Percentiles rank a stretch among this genome's conserved stretches.
Evolutionary conservation across 345 rosid species (phyloP).

Genomic region (Camelina sativa): DNA sequence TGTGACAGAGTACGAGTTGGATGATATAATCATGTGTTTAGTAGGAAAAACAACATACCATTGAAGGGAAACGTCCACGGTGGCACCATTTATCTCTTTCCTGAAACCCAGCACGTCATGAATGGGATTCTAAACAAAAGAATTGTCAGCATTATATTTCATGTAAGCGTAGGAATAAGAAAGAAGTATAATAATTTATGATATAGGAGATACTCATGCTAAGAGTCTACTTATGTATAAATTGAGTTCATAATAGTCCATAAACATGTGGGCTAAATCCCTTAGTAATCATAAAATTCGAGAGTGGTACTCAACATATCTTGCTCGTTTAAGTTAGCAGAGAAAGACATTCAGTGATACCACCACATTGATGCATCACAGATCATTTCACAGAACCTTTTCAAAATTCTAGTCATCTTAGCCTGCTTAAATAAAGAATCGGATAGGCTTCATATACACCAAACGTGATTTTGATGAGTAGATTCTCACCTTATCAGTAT

Average conservation of each 20-base stretch:
- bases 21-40: background rate
- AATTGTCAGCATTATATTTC: slow-evolving; percentile 38
- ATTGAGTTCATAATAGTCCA: slow-evolving; percentile 9
- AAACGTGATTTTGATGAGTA: background rate
- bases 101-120: slow-evolving; percentile 87
- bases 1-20: slow-evolving; percentile 7
- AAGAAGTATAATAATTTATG: background rate
- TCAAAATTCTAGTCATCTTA: slow-evolving; percentile 8
- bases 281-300: background rate
- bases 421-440: slow-evolving; percentile 1
- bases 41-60: slow-evolving; percentile 60
- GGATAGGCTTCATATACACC: slow-evolving; percentile 11
- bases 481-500: slow-evolving; percentile 74
- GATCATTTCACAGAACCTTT: background rate
- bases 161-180: background rate
- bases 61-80: slow-evolving; percentile 82
- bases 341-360: slow-evolving; percentile 1
- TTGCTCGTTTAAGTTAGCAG: slow-evolving; percentile 26
- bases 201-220: background rate
- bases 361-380: background rate
- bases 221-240: slow-evolving; percentile 12
- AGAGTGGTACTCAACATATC: slow-evolving; percentile 26
- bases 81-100: slow-evolving; percentile 67
- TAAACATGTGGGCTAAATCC: slow-evolving; percentile 6
- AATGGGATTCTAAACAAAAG: slow-evolving; percentile 68